These are phyloP conservation scores for Hygrophorus pudorinus DNA, from an alignment of 768 basidiomycete genomes.

Conservation along the genomic window DNA sequence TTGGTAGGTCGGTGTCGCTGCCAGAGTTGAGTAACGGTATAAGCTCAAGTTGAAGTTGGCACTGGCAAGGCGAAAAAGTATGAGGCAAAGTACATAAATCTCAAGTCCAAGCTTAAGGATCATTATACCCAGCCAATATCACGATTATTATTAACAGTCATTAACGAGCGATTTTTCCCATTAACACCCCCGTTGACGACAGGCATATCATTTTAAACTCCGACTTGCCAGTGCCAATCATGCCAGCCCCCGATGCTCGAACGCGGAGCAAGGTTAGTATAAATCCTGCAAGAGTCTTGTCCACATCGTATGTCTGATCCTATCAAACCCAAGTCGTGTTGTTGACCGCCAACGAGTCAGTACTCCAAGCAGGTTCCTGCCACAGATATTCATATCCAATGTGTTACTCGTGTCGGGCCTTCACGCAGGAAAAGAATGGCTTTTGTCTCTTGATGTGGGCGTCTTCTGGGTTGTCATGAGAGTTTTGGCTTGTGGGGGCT, in stretches of 20 bases:
- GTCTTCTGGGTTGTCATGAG: constrained; percentile 72
- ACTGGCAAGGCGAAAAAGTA: too few relatives aligned
- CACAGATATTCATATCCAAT: constrained; percentile 51
- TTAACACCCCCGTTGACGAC: too few relatives aligned
- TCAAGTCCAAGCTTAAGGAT: too few relatives aligned
- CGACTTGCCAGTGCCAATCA: constrained; percentile 12
- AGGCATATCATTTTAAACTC: too few relatives aligned
- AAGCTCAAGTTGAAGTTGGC: too few relatives aligned
- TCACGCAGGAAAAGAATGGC: constrained; percentile 55
- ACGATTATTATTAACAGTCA: too few relatives aligned
- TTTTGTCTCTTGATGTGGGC: constrained; percentile 56
- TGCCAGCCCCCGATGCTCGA: constrained; percentile 60
- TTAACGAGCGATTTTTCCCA: too few relatives aligned
- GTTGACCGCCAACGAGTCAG: constrained; percentile 24
- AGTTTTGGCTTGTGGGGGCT: constrained; percentile 61
- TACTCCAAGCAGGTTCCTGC: constrained; percentile 41
- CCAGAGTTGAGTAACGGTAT: too few relatives aligned
- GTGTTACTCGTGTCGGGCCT: constrained; percentile 52
- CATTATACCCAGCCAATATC: too few relatives aligned
- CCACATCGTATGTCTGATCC: constrained; percentile 36
- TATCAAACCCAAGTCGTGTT: constrained; percentile 7
- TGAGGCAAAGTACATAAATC: too few relatives aligned
- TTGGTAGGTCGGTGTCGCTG: background rate
- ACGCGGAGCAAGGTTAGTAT: constrained; percentile 56
- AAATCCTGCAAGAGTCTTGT: constrained; percentile 43